phyloP scores from a whole-genome alignment of 1,284 basidiomycete species.

The Vanrija humicola region DNA sequence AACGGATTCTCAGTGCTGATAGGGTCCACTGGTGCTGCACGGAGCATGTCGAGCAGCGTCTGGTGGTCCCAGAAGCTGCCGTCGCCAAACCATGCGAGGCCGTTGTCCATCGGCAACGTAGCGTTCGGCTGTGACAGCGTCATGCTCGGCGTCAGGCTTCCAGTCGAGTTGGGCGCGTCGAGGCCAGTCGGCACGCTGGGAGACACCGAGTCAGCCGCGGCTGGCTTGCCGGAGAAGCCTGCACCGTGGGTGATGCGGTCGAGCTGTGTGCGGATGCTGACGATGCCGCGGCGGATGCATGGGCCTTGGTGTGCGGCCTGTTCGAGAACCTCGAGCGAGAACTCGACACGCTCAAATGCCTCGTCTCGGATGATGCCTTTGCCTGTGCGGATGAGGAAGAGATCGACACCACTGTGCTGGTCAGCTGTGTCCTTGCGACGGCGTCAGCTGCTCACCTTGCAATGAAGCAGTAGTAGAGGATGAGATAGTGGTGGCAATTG shows the following conservation, averaged over 20 bases:
- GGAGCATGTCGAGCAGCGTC: slow-evolving; percentile 14
- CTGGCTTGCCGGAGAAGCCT: neutral
- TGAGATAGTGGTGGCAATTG: slow-evolving; percentile 12
- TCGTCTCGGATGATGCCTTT: slow-evolving; percentile 16
- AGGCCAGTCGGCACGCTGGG: too few species aligned
- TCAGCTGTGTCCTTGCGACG: neutral
- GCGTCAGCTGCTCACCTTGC: neutral
- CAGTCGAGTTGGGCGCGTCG: too few species aligned
- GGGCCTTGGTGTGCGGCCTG: slow-evolving; percentile 14
- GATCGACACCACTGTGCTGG: slow-evolving; percentile 7
- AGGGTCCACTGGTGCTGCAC: slow-evolving; percentile 2
- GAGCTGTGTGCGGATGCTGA: slow-evolving; percentile 12
- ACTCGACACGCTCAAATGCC: slow-evolving; percentile 13
- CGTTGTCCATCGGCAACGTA: neutral
- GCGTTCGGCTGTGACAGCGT: neutral
- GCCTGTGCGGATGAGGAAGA: slow-evolving; percentile 21
- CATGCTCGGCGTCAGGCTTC: too few species aligned
- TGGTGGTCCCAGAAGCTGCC: slow-evolving; percentile 14
- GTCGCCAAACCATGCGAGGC: slow-evolving; percentile 5
- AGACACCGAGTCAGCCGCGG: neutral
- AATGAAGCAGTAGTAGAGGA: slow-evolving; percentile 17
- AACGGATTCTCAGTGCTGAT: slow-evolving; percentile 21
- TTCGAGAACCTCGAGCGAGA: slow-evolving; percentile 15
- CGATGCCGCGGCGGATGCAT: slow-evolving; percentile 13
- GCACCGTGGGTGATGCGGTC: slow-evolving; percentile 2